Conservation (phyloP, 352 stramenopile genomes). For the Globisporangium middletonii region DNA sequence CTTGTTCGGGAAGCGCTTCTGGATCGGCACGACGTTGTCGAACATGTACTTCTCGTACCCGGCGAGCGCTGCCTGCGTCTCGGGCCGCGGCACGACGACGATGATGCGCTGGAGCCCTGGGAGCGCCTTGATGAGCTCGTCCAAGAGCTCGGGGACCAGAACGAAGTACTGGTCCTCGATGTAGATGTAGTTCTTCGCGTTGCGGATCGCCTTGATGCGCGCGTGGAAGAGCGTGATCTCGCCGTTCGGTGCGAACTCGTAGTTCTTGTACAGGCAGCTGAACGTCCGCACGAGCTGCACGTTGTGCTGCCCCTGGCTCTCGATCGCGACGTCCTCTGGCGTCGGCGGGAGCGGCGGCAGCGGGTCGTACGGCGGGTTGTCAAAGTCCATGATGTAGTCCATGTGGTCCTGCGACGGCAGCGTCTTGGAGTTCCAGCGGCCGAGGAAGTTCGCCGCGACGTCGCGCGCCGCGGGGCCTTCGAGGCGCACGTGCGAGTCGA, state of each 20-base stretch:
- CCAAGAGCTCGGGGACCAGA: constrained; percentile 33
- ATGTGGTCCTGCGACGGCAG: constrained; percentile 16
- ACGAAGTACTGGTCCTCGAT: constrained; percentile 70
- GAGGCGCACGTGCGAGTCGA: constrained; percentile 43
- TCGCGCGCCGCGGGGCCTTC: constrained; percentile 38
- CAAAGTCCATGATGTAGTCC: constrained; percentile 36
- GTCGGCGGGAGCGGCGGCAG: constrained; percentile 12
- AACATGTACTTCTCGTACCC: constrained; percentile 30
- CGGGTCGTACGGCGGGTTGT: constrained; percentile 25
- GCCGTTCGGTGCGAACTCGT: constrained; percentile 47
- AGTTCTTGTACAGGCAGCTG: constrained; percentile 41
- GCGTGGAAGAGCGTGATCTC: constrained; percentile 41
- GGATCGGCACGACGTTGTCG: constrained; percentile 43
- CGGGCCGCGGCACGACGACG: constrained; percentile 30
- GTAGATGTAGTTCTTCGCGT: constrained; percentile 60
- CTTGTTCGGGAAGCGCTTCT: constrained; percentile 38
- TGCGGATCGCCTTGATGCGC: constrained; percentile 44
- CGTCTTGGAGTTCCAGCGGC: constrained; percentile 43
- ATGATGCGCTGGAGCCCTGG: constrained; percentile 39
- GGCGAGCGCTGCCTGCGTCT: constrained; percentile 14
- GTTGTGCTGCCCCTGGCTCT: constrained; percentile 17
- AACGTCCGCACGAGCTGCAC: constrained; percentile 57
- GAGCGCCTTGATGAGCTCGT: constrained; percentile 35
- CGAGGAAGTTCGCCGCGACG: constrained; percentile 47
- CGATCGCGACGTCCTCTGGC: constrained; percentile 8